A percentile compares a stretch with the other conserved stretches of the same genome.
Conservation (phyloP, 2,329 filamentous ascomycete species). For the Cucurbitaria berberidis region DNA sequence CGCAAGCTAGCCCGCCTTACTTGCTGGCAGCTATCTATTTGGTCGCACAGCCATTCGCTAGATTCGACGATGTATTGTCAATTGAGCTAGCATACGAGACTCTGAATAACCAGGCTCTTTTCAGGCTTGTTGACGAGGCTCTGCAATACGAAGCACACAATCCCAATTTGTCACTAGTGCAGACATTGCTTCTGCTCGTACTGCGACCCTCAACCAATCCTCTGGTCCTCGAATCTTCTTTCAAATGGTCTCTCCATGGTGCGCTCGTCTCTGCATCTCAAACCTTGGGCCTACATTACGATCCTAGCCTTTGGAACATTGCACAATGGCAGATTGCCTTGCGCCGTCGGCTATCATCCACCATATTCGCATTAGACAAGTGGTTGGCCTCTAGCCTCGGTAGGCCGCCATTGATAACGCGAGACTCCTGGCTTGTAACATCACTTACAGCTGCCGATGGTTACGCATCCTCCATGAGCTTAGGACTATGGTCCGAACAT, state of each 20-base stretch:
- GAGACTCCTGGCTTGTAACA: slow-evolving; percentile 13
- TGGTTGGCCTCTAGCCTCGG: slow-evolving; percentile 15
- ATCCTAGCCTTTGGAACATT: slow-evolving; percentile 13
- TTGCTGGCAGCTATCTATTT: slow-evolving; percentile 15
- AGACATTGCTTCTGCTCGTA: slow-evolving; percentile 10
- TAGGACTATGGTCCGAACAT: slow-evolving; percentile 1
- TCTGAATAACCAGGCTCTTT: slow-evolving; percentile 9
- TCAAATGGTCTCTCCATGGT: slow-evolving; percentile 15
- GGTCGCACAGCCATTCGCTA: slow-evolving; percentile 13
- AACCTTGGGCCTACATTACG: slow-evolving; percentile 13
- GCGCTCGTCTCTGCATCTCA: slow-evolving; percentile 10
- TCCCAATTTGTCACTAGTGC: slow-evolving; percentile 5
- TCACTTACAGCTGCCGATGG: slow-evolving; percentile 2
- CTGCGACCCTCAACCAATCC: slow-evolving; percentile 13
- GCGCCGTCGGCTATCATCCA: slow-evolving; percentile 11
- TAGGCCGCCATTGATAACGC: slow-evolving; percentile 11
- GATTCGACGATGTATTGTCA: slow-evolving; percentile 15
- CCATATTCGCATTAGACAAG: slow-evolving; percentile 8
- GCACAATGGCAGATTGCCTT: slow-evolving; percentile 11
- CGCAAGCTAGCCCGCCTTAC: slow-evolving; percentile 6
- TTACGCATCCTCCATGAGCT: slow-evolving; percentile 1
- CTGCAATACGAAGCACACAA: slow-evolving; percentile 12
- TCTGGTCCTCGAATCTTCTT: slow-evolving; percentile 11
- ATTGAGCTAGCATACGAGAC: slow-evolving; percentile 15
- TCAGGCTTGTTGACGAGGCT: slow-evolving; percentile 9